These are phyloP conservation scores for Psophocarpus tetragonolobus DNA, from an alignment of 306 rosid species.

Conservation along the genomic window DNA sequence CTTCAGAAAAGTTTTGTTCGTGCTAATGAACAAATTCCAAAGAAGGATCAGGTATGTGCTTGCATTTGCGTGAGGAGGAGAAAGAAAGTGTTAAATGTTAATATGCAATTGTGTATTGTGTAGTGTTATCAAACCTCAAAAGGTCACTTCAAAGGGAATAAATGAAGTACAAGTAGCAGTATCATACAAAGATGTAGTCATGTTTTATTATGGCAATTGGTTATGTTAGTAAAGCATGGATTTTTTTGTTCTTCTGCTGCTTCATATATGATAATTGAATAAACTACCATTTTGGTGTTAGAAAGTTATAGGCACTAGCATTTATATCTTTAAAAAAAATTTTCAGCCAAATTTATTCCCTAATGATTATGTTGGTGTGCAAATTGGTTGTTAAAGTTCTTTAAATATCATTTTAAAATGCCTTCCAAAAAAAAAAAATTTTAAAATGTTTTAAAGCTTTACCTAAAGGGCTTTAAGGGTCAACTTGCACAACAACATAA, in stretches of 20 bases:
- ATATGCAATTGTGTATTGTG: not conserved
- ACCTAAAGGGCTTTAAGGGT: no score
- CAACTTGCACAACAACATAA: no score
- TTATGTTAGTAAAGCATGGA: not conserved
- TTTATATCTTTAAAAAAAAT: no score
- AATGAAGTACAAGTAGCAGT: not conserved
- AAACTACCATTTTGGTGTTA: no score
- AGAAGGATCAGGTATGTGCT: conserved; percentile 64
- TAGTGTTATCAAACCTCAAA: not conserved
- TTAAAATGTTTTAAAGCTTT: no score
- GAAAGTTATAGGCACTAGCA: no score
- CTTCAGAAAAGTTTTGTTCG: conserved; percentile 79
- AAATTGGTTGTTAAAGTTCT: no score
- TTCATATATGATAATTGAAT: not conserved
- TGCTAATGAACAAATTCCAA: conserved; percentile 69
- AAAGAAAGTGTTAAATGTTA: not conserved
- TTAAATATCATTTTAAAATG: no score
- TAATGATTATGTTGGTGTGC: no score
- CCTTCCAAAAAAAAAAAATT: no score
- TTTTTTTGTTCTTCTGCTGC: not conserved
- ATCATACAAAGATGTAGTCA: not conserved
- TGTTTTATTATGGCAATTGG: not conserved
- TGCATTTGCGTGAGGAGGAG: conserved; percentile 23
- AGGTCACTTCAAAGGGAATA: conserved; percentile 10
- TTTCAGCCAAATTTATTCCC: no score